Percentiles rank a stretch among this genome's conserved stretches.
Evolutionary conservation across 1,284 basidiomycete species (phyloP).

Genomic region (Cryptococcus sp.): DNA sequence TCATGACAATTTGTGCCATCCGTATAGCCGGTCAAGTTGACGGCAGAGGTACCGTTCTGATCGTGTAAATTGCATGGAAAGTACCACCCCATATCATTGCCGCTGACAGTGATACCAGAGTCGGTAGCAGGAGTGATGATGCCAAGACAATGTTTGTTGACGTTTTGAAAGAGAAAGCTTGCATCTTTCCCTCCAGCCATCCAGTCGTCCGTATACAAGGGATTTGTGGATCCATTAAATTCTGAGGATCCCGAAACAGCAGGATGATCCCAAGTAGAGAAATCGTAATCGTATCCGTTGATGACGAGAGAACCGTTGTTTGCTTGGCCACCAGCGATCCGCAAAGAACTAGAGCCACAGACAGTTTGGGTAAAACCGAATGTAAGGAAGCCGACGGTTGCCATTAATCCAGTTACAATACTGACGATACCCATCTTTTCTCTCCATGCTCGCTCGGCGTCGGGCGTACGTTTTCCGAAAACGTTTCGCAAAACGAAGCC

Average conservation of each 20-base stretch:
- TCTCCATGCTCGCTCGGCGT: constrained; percentile 90
- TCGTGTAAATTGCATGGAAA: constrained; percentile 91
- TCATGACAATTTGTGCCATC: constrained; percentile 71
- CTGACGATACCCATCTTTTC: constrained; percentile 95
- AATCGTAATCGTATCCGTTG: constrained; percentile 90
- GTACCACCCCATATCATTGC: constrained; percentile 67
- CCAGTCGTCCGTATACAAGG: constrained; percentile 75
- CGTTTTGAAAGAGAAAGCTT: constrained; percentile 91
- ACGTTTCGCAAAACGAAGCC: constrained; percentile 63
- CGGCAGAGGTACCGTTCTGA: constrained; percentile 65
- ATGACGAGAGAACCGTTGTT: constrained; percentile 83
- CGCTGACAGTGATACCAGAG: constrained; percentile 64
- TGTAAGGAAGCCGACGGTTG: constrained; percentile 92
- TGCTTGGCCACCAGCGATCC: constrained; percentile 76
- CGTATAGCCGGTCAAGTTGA: constrained; percentile 71
- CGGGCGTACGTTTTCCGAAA: constrained; percentile 80
- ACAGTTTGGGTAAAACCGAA: constrained; percentile 98
- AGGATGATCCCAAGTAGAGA: constrained; percentile 82
- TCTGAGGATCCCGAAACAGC: constrained; percentile 53
- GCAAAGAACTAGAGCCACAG: constrained; percentile 79
- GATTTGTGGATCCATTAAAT: constrained; percentile 79
- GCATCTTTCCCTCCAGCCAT: constrained; percentile 80
- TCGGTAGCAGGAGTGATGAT: constrained; percentile 71
- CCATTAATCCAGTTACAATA: constrained; percentile 81
- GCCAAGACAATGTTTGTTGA: constrained; percentile 76